Base-by-base conservation (phyloP, 2,329 filamentous ascomycete species). In the Diaporthe sp. region DNA sequence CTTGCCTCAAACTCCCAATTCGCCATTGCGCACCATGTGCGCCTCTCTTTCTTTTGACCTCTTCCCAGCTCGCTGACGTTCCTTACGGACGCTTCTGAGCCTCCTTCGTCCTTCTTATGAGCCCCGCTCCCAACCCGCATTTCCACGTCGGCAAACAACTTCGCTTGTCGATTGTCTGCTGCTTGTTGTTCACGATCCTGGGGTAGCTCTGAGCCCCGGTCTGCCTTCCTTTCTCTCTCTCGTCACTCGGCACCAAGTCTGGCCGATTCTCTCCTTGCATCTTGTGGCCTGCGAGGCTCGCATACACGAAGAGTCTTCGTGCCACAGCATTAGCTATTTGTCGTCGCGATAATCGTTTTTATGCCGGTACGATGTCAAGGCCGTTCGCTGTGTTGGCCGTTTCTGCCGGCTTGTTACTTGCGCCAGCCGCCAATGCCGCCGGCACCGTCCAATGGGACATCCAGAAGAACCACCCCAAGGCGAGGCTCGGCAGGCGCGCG, bases 371-470 rank as follows among this genome's bases (percentile, higher is more conserved):
- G 5, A 73, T 75, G 73, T 68, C 47, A 27, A 59, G 42, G 42
- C 32, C 32, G 35, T 37, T 55, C 10, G 50, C 35, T 32, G 25
- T 66, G 35, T 27, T 59, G 35, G 76, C 78, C 15, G 65, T 78
- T 22, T 71, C 74, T 15, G 76, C 77, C 47, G 78, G 78, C 72
- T 73, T 76, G 17, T 47, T 81, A n/a, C 73, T 81, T 42, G 78
- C 76, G 19, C 77, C 78, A 9, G 63, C 75, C 6, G 77, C 72
- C 19, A 30, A 68, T 30, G 79, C 81, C 37, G 66, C 75, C 12
- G 81, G 81, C 30, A 82, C 88, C 27, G 83, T 90, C 19, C 84
- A 86, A 77, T 89, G 86, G 86, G 84, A 85, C 72, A 86, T 90
- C 65, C 80, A 83, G 71, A 85, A 82, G 75, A 79, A 81, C 27